Base-by-base conservation (phyloP, 208 protist species). In the Porcisia deanei region DNA sequence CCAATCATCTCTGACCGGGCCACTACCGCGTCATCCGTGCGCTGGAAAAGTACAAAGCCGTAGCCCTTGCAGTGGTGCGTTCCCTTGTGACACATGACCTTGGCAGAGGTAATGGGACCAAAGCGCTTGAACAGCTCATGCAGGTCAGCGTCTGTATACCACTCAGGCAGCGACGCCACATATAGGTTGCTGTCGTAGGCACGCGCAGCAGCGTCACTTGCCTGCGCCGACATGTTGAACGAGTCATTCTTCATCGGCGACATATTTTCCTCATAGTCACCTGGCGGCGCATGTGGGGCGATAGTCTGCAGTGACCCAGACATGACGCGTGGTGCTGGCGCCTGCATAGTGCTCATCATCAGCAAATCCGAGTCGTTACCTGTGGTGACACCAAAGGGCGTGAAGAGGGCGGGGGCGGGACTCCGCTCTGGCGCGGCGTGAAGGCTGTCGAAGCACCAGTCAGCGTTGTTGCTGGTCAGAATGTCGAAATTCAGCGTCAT, bases 31-130 rank as follows among this genome's bases (percentile, higher is more conserved):
- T 85, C 80, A 25, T 93, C 85, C 53, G 83, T 76, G 59, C 71
- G 79, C 65, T 91, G 80, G 67, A 94, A 95, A 45, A 93, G 78
- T 39, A 95, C 91, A 43, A 95, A 95, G 72, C 88, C 91, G 79
- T 93, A 93, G 39, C 88, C 91, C 60, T 90, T 90, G 84, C 87
- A 95, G 20, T 73, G 79, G 47, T 82, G 74, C 9, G 83, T 89
- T 47, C 79, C 82, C 47, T 91, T 91, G 76, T 86, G 78, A 70
- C 85, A 89, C 84, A 97, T 94, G 54, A 94, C 88, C 77, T 89
- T 88, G 12, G 87, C 89, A 8, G 81, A 89, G 41, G 88, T 37
- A 66, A 95, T 90, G 39, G 71, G 73, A 37, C 91, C 91, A 79
- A 89, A 95, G 52, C 88, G 86, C 43, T 79, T 67, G 69, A 93